phyloP scores from a whole-genome alignment of 257 asterid species.

The Solanum chiquidenum region DNA sequence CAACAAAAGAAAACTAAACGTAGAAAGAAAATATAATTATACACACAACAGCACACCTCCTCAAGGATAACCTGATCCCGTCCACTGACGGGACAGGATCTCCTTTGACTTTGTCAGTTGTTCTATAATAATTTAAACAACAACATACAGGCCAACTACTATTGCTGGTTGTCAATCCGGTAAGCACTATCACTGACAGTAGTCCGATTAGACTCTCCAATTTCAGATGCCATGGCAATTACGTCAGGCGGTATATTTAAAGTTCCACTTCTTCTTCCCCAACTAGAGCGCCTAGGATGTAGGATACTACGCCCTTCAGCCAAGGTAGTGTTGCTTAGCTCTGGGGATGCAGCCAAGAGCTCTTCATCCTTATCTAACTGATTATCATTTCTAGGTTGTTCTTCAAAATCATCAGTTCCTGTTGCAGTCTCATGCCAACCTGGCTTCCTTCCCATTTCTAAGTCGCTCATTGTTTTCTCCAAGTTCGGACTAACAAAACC shows the following conservation, averaged over 20 bases:
- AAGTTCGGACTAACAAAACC: slow-evolving; percentile 12
- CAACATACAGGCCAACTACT: background rate
- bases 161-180: slow-evolving; percentile 12
- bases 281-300: slow-evolving; percentile 23
- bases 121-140: background rate
- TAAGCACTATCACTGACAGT: slow-evolving; percentile 5
- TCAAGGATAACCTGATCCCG: background rate
- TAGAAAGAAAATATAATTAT: background rate
- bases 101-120: background rate
- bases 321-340: slow-evolving; percentile 6
- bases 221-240: slow-evolving; percentile 5
- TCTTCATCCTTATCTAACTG: slow-evolving; percentile 12
- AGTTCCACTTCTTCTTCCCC: slow-evolving; percentile 30
- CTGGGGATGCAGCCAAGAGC: slow-evolving; percentile 8
- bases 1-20: background rate
- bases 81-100: background rate
- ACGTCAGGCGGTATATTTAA: slow-evolving; percentile 16
- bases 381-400: slow-evolving; percentile 5
- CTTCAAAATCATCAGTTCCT: slow-evolving; percentile 22
- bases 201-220: slow-evolving; percentile 23
- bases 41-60: slow-evolving; percentile 5
- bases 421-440: slow-evolving; percentile 68
- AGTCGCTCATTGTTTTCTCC: slow-evolving; percentile 75
- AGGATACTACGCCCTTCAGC: slow-evolving; percentile 14
- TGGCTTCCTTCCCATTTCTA: slow-evolving; percentile 87